Conservation (phyloP, 129 eudicot species). For the Ambrosia trifida region DNA sequence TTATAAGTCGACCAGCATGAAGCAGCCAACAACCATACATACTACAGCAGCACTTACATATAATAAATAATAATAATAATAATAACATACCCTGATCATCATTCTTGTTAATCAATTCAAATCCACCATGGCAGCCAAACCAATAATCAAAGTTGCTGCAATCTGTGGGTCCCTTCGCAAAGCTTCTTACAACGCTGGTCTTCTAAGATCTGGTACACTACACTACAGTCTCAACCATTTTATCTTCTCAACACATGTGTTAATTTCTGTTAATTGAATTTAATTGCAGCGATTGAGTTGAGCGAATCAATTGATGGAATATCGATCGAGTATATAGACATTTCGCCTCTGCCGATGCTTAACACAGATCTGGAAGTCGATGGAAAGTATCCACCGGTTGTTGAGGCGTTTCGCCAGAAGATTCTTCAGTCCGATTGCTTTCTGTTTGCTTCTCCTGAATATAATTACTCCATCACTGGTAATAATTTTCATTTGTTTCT, state of each 20-base stretch:
- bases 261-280: background rate
- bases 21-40: too few relatives aligned
- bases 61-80: too few relatives aligned
- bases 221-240: background rate
- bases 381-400: constrained; percentile 65
- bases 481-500: constrained; percentile 27
- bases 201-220: constrained; percentile 66
- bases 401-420: constrained; percentile 77
- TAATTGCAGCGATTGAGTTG: constrained; percentile 28
- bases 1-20: too few relatives aligned
- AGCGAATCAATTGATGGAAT: constrained; percentile 56
- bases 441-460: constrained; percentile 90
- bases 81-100: too few relatives aligned
- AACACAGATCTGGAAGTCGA: constrained; percentile 81
- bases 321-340: constrained; percentile 61
- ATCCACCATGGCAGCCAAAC: constrained; percentile 28
- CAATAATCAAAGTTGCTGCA: constrained; percentile 62
- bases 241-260: background rate
- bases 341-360: constrained; percentile 69
- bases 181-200: constrained; percentile 62
- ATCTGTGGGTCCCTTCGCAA: constrained; percentile 77
- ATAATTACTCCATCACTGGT: constrained; percentile 85
- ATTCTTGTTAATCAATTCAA: background rate
- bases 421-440: constrained; percentile 63
- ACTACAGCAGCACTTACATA: too few relatives aligned